Percentiles rank a stretch among this genome's conserved stretches.
phyloP scores from a whole-genome alignment of 768 basidiomycete genomes.

The Serendipita vermifera region DNA sequence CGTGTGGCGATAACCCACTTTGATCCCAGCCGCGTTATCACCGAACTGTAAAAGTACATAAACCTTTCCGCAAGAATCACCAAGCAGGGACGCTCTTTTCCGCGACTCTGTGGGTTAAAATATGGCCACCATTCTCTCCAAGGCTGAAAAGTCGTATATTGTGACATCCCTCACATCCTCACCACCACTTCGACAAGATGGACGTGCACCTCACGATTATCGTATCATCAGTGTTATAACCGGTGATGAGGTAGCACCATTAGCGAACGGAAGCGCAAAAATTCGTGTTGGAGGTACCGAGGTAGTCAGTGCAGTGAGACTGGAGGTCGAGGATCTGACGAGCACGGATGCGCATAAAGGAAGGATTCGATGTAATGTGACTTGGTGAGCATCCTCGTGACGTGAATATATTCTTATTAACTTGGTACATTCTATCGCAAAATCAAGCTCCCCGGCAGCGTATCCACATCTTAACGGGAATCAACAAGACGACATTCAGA shows the following conservation, averaged over 20 bases:
- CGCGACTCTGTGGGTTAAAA: no score
- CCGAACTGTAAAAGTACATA: no score
- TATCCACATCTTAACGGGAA: constrained; percentile 53
- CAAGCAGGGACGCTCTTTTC: no score
- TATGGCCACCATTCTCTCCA: constrained; percentile 34
- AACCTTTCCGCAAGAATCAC: no score
- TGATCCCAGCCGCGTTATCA: no score
- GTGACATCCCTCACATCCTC: constrained; percentile 44
- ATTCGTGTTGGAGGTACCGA: constrained; percentile 73
- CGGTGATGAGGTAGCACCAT: constrained; percentile 26
- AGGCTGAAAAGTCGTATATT: constrained; percentile 69
- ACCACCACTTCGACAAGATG: constrained; percentile 62
- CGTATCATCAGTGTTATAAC: constrained; percentile 41
- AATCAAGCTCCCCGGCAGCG: constrained; percentile 64
- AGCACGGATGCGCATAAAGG: constrained; percentile 41
- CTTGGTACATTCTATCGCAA: neutral
- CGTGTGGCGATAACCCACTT: no score
- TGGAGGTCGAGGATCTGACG: constrained; percentile 58
- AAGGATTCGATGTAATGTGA: constrained; percentile 51
- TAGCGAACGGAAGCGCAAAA: constrained; percentile 75
- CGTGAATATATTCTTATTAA: neutral
- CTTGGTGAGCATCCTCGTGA: constrained; percentile 47
- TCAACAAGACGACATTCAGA: constrained; percentile 62
- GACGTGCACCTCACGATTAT: constrained; percentile 53
- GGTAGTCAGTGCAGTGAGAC: constrained; percentile 60